Percentiles rank a stretch among this genome's conserved stretches.
Conservation (phyloP, 2,329 filamentous ascomycete genomes). For the Rasamsonia emersonii region DNA sequence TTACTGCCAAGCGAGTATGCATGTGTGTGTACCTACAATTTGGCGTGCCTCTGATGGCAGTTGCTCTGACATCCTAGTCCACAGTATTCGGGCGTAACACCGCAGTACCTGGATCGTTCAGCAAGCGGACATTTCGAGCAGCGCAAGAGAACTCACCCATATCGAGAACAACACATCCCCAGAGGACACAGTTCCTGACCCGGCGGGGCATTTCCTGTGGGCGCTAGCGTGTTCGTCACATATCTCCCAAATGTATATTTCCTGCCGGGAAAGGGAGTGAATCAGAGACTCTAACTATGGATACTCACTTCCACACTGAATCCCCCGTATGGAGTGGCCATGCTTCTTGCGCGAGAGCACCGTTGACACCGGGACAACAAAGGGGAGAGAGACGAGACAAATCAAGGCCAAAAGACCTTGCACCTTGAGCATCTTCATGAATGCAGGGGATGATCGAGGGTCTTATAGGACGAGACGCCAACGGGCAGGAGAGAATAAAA, state of each 20-base stretch:
- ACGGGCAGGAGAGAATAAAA: no score
- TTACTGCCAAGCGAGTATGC: slow-evolving; percentile 21
- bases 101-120: slow-evolving; percentile 7
- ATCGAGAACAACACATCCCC: slow-evolving; percentile 9
- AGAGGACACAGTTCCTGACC: slow-evolving; percentile 8
- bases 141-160: slow-evolving; percentile 23
- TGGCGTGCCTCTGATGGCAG: neutral
- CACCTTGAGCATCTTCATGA: slow-evolving; percentile 7
- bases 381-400: slow-evolving; percentile 31
- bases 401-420: slow-evolving; percentile 22
- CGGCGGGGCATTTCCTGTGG: slow-evolving; percentile 6
- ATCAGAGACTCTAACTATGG: no score
- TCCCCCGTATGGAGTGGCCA: slow-evolving; percentile 14
- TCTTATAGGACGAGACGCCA: no score
- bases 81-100: slow-evolving; percentile 9
- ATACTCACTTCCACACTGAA: slow-evolving; percentile 8
- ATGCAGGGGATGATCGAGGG: no score
- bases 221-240: no score
- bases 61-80: slow-evolving; percentile 9
- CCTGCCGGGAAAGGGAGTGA: no score
- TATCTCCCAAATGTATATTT: no score
- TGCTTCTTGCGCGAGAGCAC: slow-evolving; percentile 38
- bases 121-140: slow-evolving; percentile 23
- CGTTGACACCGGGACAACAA: slow-evolving; percentile 22
- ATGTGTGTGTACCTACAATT: slow-evolving; percentile 1